Conservation (phyloP, 1,139 yeast genomes). For the Taphrina wiesneri region DNA sequence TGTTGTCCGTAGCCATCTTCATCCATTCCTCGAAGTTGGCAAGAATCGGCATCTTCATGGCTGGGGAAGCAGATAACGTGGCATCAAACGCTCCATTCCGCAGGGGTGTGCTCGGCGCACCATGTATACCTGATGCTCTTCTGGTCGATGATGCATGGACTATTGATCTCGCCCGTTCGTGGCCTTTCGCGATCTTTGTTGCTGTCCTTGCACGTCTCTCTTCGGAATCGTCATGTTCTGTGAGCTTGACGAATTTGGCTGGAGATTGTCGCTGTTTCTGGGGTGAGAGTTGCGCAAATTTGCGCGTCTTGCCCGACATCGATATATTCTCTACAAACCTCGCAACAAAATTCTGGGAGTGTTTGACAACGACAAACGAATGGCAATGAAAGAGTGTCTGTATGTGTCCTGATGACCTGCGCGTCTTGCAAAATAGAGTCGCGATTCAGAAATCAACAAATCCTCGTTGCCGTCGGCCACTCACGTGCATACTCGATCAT, state of each 20-base stretch:
- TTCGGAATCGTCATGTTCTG: constrained; percentile 25
- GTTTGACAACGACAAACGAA: neutral
- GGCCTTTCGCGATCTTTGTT: constrained; percentile 20
- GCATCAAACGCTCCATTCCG: neutral
- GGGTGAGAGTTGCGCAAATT: constrained; percentile 31
- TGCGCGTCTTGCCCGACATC: constrained; percentile 33
- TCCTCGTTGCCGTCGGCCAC: constrained; percentile 1
- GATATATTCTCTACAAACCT: neutral
- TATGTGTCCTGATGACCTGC: neutral
- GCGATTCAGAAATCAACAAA: constrained; percentile 7
- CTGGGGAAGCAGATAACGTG: constrained; percentile 2
- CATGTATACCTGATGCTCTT: neutral
- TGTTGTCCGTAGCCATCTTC: constrained; percentile 81
- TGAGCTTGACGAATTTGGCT: constrained; percentile 28
- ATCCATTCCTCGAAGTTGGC: constrained; percentile 90
- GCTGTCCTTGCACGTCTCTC: constrained; percentile 20
- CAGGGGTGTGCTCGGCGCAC: constrained; percentile 1
- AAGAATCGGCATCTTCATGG: constrained; percentile 47
- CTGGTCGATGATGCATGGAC: constrained; percentile 20
- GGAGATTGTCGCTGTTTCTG: constrained; percentile 29
- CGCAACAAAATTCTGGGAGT: neutral
- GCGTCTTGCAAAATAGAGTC: neutral
- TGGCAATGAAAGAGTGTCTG: neutral
- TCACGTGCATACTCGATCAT: neutral
- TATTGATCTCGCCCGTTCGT: constrained; percentile 19